phyloP scores from a whole-genome alignment of 768 basidiomycete genomes.

The Leccinum subgranulosum region DNA sequence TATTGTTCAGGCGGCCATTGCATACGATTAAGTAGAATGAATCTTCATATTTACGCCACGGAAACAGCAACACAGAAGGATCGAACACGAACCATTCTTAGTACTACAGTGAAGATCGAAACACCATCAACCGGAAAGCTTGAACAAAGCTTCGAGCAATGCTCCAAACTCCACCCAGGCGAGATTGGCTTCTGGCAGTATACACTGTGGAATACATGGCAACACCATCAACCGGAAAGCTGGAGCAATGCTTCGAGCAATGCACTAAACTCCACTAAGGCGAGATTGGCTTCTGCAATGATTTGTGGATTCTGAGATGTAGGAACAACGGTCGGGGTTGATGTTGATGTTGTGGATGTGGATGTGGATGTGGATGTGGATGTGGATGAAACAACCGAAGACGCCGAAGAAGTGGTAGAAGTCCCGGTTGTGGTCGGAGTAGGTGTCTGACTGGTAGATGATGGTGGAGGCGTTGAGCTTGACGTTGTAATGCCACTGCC shows the following conservation, averaged over 20 bases:
- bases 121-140: conserved; percentile 1
- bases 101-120: neutral
- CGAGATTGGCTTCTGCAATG: conserved; percentile 23
- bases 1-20: conserved; percentile 33
- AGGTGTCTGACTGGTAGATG: conserved; percentile 20
- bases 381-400: neutral
- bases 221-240: too few relatives aligned
- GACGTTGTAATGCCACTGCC: conserved; percentile 22
- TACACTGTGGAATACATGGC: too few relatives aligned
- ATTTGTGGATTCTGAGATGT: conserved; percentile 20
- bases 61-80: neutral
- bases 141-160: conserved; percentile 16
- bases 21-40: conserved; percentile 10
- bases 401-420: conserved; percentile 11
- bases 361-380: neutral
- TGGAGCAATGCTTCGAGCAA: conserved; percentile 22
- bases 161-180: conserved; percentile 22
- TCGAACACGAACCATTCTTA: neutral
- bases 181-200: conserved; percentile 24
- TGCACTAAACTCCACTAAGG: conserved; percentile 21
- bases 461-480: conserved; percentile 17
- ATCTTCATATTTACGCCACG: neutral
- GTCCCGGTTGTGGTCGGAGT: conserved; percentile 15
- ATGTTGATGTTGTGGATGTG: conserved; percentile 6
- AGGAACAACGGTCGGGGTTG: conserved; percentile 12